Conservation (phyloP, 1,284 basidiomycete species). For the Tylopilus microsporus region DNA sequence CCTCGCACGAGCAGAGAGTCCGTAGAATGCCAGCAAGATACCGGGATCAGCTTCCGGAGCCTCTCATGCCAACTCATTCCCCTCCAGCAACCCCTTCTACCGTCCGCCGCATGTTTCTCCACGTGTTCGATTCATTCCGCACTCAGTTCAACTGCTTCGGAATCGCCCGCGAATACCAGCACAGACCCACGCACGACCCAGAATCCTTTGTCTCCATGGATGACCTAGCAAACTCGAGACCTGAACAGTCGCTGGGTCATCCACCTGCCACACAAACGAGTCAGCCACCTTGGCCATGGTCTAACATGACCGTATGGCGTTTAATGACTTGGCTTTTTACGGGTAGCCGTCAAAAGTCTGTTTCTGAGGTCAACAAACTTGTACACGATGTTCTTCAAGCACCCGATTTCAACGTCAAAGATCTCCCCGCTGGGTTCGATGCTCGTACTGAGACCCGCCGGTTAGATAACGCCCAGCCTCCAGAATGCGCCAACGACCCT, state of each 20-base stretch:
- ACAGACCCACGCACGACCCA: neutral
- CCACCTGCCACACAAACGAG: neutral
- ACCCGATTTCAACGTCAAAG: neutral
- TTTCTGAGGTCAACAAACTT: neutral
- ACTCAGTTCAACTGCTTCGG: neutral
- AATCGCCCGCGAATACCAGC: neutral
- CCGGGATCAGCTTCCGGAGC: neutral
- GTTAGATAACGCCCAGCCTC: neutral
- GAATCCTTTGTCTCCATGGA: neutral
- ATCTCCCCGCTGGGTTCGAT: neutral
- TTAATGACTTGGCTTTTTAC: neutral
- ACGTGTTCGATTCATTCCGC: neutral
- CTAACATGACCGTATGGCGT: slow-evolving; percentile 1
- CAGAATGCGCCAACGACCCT: neutral
- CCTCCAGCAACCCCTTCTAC: neutral
- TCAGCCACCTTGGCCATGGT: neutral
- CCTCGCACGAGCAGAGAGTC: no score
- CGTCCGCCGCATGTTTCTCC: neutral
- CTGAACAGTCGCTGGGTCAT: no score
- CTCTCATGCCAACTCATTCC: neutral
- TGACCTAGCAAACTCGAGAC: neutral
- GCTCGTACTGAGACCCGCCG: neutral
- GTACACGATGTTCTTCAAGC: neutral
- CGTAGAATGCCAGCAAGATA: no score
- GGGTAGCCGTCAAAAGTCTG: neutral